Conservation (phyloP, 129 eudicot genomes). For the Scalesia atractyloides region DNA sequence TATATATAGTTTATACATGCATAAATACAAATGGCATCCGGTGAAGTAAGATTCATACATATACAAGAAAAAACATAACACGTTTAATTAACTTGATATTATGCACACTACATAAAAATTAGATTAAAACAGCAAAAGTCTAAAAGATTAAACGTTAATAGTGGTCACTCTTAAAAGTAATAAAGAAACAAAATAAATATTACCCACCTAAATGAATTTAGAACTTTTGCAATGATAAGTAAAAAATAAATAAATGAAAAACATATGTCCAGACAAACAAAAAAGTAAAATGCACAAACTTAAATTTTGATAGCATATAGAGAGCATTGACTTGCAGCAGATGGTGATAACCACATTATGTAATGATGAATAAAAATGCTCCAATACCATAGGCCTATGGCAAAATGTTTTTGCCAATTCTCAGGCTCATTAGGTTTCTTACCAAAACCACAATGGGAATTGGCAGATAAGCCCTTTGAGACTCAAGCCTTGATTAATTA, state of each 20-base stretch:
- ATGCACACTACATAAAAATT: too few species aligned
- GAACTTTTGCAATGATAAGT: too few species aligned
- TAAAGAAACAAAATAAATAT: too few species aligned
- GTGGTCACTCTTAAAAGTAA: too few species aligned
- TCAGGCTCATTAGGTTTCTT: constrained; percentile 58
- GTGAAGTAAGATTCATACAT: too few species aligned
- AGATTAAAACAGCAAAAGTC: too few species aligned
- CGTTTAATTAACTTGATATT: too few species aligned
- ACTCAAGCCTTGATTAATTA: constrained; percentile 76
- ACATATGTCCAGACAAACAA: not conserved
- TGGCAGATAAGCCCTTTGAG: constrained; percentile 57
- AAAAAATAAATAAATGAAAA: not conserved
- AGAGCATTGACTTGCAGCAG: not conserved
- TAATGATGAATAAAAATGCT: constrained; percentile 36
- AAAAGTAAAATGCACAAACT: not conserved
- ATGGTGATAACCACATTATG: constrained; percentile 17
- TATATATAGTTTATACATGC: too few species aligned
- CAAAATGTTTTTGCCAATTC: constrained; percentile 58
- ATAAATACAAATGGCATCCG: too few species aligned
- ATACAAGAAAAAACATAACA: too few species aligned
- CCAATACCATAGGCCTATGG: constrained; percentile 89
- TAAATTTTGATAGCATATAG: not conserved
- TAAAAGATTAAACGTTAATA: too few species aligned
- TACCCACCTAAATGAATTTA: too few species aligned
- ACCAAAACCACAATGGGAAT: constrained; percentile 43